Percentiles rank a stretch among this genome's conserved stretches.
phyloP scores from a whole-genome alignment of 2,329 filamentous ascomycete species.

The Bipolaris gigantea region DNA sequence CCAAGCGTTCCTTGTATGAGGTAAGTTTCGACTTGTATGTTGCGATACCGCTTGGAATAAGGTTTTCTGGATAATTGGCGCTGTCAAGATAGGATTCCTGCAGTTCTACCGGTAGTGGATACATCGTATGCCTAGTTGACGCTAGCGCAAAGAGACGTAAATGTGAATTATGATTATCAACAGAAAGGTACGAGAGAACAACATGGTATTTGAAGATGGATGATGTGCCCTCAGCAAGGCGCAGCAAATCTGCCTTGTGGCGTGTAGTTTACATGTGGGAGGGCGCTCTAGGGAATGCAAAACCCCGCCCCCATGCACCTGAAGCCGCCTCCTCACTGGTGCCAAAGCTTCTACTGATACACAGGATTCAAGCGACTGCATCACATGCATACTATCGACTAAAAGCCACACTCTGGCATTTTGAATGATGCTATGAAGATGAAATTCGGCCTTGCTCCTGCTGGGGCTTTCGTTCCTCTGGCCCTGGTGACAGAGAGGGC shows the following conservation, averaged over 20 bases:
- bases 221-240: not conserved
- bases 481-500: constrained; percentile 7
- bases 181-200: not conserved
- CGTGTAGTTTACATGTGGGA: not conserved
- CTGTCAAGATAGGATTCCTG: constrained; percentile 11
- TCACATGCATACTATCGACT: not conserved
- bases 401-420: not conserved
- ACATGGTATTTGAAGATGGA: not conserved
- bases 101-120: constrained; percentile 5
- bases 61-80: constrained; percentile 18
- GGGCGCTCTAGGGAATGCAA: not conserved
- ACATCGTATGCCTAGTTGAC: not conserved
- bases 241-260: not conserved
- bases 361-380: not conserved
- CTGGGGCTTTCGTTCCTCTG: not conserved
- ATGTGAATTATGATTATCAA: not conserved
- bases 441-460: not conserved
- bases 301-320: not conserved
- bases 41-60: constrained; percentile 8
- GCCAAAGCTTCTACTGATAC: not conserved
- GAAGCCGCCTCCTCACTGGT: not conserved
- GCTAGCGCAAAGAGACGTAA: not conserved
- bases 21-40: constrained; percentile 16
- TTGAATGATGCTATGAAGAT: too few relatives aligned
- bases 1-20: constrained; percentile 16